Percentiles rank a stretch among this genome's conserved stretches.
Evolutionary conservation across 2,329 filamentous ascomycete genomes (phyloP).

Genomic region (Sclerotinia borealis): DNA sequence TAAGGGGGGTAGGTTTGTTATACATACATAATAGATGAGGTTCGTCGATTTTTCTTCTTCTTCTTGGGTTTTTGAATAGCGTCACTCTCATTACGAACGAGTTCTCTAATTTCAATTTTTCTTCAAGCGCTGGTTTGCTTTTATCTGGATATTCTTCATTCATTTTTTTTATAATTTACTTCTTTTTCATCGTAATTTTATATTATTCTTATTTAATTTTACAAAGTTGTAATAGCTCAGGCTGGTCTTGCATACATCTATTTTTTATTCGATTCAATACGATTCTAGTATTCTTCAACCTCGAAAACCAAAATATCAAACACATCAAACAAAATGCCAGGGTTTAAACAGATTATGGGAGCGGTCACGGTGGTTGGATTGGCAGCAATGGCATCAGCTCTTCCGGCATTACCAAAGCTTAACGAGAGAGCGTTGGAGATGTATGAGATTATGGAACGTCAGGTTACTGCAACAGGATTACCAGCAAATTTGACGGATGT

Average conservation of each 20-base stretch:
- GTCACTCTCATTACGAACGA: background rate
- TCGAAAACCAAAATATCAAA: background rate
- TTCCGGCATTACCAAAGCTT: constrained; percentile 28
- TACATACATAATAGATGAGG: background rate
- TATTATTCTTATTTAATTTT: background rate
- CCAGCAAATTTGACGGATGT: constrained; percentile 41
- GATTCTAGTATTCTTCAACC: background rate
- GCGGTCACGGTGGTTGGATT: constrained; percentile 27
- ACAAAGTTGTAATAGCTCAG: constrained; percentile 25
- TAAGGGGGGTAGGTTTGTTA: too few species aligned
- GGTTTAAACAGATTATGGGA: constrained; percentile 28
- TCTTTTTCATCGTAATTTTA: constrained; percentile 16
- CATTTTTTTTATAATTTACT: constrained; percentile 19
- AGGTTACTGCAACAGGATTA: constrained; percentile 29
- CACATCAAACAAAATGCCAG: constrained; percentile 24
- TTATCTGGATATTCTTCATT: constrained; percentile 13
- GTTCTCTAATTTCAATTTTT: background rate
- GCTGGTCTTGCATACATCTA: constrained; percentile 29
- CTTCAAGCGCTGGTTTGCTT: constrained; percentile 34
- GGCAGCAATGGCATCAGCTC: constrained; percentile 22
- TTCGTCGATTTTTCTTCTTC: background rate
- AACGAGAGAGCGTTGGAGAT: constrained; percentile 22
- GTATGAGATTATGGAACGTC: constrained; percentile 25
- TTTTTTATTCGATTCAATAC: background rate
- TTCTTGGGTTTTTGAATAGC: background rate